Base-by-base conservation (phyloP, 192 early-diverging fungal genomes). In the Gonapodya prolifera region DNA sequence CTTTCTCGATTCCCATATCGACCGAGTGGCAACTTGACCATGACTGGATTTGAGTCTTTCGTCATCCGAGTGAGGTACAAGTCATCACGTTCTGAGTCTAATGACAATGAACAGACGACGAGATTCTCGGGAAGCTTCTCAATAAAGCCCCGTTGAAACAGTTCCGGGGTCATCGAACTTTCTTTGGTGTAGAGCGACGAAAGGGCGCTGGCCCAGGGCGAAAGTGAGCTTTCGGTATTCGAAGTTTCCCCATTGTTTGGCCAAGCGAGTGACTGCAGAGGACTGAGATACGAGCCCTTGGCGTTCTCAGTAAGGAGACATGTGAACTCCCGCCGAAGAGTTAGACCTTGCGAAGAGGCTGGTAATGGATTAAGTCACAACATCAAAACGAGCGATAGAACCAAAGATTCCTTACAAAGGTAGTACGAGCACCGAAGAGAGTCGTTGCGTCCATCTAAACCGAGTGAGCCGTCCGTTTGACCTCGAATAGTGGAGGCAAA, bases 61-160 rank as follows among this genome's bases (percentile, higher is more conserved):
- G 82, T 80, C 74, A 91, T 82, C 16, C 92, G 88, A 33, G 90
- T 88, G 18, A 96, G 80, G 80, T 93, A 92, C 73, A 98, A 75
- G 1, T 89, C 85, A 69, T 93, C 83, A 29, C 85, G 81, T 30
- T 84, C 79, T 0, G 82, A 71, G 76, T 98, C 95, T 34, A 95
- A 81, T 0, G 93, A 90, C 33, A 98, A 77, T 0, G 90, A 93
- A 35, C 92, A 92, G 0, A 93, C 93, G 0, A 88, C 87, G 94
- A 94, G 96, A 18, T 83, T 35, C 0, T 76, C 31, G 8, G 96
- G 94, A 13, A 93, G 77, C 1, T 85, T 85, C 30, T 87, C 80
- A 0, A 87, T 35, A 61, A 94, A 87, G 0, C 84, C 76, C 0
- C 73, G 35, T 73, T 86, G 84, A 71, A 91, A 91, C 1, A 76